Evolutionary conservation across 2,329 filamentous ascomycete species (phyloP), one percentile per base, ranked within the genome.

Genomic region (Dactylellina sp.): DNA sequence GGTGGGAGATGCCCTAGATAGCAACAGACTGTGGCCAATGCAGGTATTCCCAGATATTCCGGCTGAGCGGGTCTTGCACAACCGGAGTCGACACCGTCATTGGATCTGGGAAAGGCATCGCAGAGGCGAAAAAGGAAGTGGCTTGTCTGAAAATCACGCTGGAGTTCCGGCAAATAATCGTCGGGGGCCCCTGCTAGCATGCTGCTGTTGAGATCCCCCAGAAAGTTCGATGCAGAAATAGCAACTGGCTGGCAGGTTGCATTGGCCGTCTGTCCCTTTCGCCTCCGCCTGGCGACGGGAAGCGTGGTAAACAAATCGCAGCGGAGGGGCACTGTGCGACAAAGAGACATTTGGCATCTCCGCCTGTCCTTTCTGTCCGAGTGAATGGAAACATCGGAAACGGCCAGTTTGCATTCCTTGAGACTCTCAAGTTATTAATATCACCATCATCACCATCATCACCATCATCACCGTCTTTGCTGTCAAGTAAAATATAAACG

Each of bases 61-160:
- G n/a, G n/a, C n/a, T n/a, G n/a, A n/a, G n/a, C n/a, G n/a, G n/a
- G n/a, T n/a, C n/a, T n/a, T n/a, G n/a, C n/a, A n/a, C n/a, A n/a
- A n/a, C n/a, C n/a, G n/a, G n/a, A n/a, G n/a, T n/a, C n/a, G 32
- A 35, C 6, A 35, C 6, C 32, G 12, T 35, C 32, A 42, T 42
- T 42, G 39, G 39, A 7, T 9, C 7, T 4, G n/a, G 16, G 39
- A n/a, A 42, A 42, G 39, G 39, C n/a, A 42, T 12, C 39, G 47
- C 5, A 24, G n/a, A n/a, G n/a, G n/a, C n/a, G n/a, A n/a, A n/a
- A n/a, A n/a, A 16, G 22, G 20, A 14, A 55, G 64, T 70, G 64
- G 64, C 64, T 70, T 70, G 64, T 32, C 25, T 39, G 64, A 56
- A 61, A 61, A 70, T 70, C 64, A 62, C 55, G 64, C 64, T 60